Evolutionary conservation across 306 rosid genomes (phyloP), one percentile per base, ranked within the genome.

Genomic region (Canavalia gladiata): DNA sequence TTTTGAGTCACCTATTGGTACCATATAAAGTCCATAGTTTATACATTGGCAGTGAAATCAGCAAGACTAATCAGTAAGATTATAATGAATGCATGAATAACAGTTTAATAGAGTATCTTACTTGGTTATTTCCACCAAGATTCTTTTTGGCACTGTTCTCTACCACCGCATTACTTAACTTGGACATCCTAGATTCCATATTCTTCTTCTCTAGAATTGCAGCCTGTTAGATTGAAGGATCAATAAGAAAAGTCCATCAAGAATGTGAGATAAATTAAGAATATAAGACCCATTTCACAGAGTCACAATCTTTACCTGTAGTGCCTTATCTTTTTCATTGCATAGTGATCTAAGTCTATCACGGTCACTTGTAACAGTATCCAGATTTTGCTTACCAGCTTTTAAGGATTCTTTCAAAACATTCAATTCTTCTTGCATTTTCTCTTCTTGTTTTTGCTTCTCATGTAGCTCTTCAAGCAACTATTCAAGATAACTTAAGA

Each of bases 391-490:
- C 85, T 84, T 86, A 82, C 88, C 90, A 57, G 86, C 84, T 84
- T 81, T 86, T 79, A 90, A 85, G 56, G 92, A 87, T 82, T 88
- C 88, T 83, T 87, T 93, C 83, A 95, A 78, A 51, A 57, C 82
- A 54, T 92, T 93, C 86, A 95, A 76, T 77, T 93, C 98, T 81
- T 89, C 93, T 85, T 83, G 91, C 88, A 90, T 60, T 67, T 79
- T 85, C 69, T 75, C 92, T 83, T 91, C 94, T 82, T 85, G 89
- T 35, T 81, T 89, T 90, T 89, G 84, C 82, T 90, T 95, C 84
- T 84, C 90, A 18, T 31, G 82, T 87, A 95, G 80, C 78, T 95
- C 97, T 89, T 90, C 84, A 55, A 69, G 75, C 84, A 95, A 85
- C 99, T 95, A 84, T 31, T 49, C 68, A 80, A 82, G 76, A 84